These are phyloP conservation scores for Shiraia sp. DNA, from an alignment of 2,329 filamentous ascomycete genomes.

Conservation along the genomic window DNA sequence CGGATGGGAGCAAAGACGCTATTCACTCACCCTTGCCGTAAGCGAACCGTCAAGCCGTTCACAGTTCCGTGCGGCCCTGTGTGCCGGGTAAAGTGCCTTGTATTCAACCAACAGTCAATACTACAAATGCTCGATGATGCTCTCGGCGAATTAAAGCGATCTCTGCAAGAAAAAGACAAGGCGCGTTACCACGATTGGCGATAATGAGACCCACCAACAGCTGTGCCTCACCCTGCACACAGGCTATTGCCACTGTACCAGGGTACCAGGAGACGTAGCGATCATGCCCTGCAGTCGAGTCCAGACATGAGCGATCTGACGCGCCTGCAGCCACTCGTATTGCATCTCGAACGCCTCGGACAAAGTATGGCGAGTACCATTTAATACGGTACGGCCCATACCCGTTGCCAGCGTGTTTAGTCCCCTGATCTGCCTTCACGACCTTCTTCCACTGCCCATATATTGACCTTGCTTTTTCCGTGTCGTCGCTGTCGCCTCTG, in stretches of 20 bases:
- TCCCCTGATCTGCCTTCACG: not conserved
- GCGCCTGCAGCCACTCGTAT: slow-evolving; percentile 15
- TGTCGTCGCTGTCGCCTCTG: not conserved
- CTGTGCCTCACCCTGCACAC: slow-evolving; percentile 11
- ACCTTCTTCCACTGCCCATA: not conserved
- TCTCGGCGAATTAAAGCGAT: slow-evolving; percentile 21
- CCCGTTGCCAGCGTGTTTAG: slow-evolving; percentile 5
- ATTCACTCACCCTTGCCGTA: slow-evolving; percentile 14
- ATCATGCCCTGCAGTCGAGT: slow-evolving; percentile 13
- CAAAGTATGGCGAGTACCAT: slow-evolving; percentile 8
- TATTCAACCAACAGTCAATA: slow-evolving; percentile 17
- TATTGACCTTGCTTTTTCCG: not conserved
- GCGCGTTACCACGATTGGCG: slow-evolving; percentile 25
- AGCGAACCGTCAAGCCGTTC: slow-evolving; percentile 20
- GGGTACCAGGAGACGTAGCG: slow-evolving; percentile 7
- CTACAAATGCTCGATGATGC: slow-evolving; percentile 8
- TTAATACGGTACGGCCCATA: slow-evolving; percentile 16
- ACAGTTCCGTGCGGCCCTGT: slow-evolving; percentile 31
- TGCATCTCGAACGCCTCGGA: slow-evolving; percentile 8
- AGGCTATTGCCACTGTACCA: slow-evolving; percentile 15
- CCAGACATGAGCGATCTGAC: slow-evolving; percentile 10
- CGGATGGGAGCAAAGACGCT: slow-evolving; percentile 14
- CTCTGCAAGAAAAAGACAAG: slow-evolving; percentile 7
- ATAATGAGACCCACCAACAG: slow-evolving; percentile 21
- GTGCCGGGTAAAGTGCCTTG: slow-evolving; percentile 34